A percentile compares a stretch with the other conserved stretches of the same genome.
Conservation (phyloP, 2,329 filamentous ascomycete genomes). For the Xylaria sp. region DNA sequence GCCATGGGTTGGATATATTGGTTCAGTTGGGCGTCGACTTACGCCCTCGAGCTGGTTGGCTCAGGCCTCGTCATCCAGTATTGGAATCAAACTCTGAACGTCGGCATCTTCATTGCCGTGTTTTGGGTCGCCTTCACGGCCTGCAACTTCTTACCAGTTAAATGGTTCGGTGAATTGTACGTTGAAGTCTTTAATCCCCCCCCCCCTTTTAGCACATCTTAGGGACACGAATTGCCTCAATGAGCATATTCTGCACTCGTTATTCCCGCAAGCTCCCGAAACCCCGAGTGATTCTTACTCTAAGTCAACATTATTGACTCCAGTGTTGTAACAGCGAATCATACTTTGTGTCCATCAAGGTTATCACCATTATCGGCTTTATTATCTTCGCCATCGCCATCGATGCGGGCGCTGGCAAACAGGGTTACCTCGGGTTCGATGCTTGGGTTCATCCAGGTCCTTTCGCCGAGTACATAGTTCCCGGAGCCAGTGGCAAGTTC, state of each 20-base stretch:
- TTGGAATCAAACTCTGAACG: conserved; percentile 70
- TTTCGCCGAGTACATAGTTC: conserved; percentile 69
- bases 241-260: too few species aligned
- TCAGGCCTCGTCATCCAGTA: conserved; percentile 80
- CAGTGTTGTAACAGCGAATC: too few species aligned
- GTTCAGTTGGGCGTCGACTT: conserved; percentile 79
- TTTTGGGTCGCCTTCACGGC: conserved; percentile 77
- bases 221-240: too few species aligned
- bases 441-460: conserved; percentile 76
- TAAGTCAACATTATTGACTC: too few species aligned
- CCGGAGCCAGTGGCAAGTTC: conserved; percentile 67
- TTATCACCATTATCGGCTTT: conserved; percentile 78
- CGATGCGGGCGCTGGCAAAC: conserved; percentile 73
- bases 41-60: conserved; percentile 76
- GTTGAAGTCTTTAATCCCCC: too few species aligned
- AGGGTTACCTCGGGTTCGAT: conserved; percentile 78
- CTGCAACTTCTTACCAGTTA: conserved; percentile 76
- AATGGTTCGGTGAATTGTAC: conserved; percentile 79
- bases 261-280: too few species aligned
- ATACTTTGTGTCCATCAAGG: conserved; percentile 81
- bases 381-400: conserved; percentile 80
- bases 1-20: conserved; percentile 87
- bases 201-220: too few species aligned
- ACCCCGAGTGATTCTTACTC: too few species aligned
- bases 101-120: conserved; percentile 77